Conservation (phyloP, 257 asterid species). For the Prunella vulgaris region DNA sequence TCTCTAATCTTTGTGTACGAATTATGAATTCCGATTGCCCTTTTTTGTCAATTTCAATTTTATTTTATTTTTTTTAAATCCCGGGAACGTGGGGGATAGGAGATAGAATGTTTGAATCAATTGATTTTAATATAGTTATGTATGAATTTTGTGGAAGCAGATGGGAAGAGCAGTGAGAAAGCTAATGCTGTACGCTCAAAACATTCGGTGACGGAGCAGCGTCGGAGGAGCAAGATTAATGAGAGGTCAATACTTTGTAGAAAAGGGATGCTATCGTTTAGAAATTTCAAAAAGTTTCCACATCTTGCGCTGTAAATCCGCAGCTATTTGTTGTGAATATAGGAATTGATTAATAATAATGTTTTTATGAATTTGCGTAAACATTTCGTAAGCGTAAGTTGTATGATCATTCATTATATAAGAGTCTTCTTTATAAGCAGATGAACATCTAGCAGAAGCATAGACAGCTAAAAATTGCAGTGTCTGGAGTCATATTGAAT, state of each 20-base stretch:
- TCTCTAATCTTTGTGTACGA: not conserved
- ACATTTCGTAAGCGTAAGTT: not conserved
- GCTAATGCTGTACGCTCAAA: constrained; percentile 55
- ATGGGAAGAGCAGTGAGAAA: constrained; percentile 56
- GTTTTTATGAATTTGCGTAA: not conserved
- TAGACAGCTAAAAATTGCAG: not conserved
- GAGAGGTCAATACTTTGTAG: constrained; percentile 39
- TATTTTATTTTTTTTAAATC: not conserved
- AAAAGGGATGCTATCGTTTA: not conserved
- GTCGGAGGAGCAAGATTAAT: constrained; percentile 64
- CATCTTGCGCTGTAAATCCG: not conserved
- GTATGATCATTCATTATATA: not conserved
- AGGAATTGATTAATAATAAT: not conserved
- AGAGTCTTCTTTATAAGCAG: not conserved
- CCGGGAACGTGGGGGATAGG: not conserved
- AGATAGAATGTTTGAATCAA: constrained; percentile 11
- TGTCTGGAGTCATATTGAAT: not conserved
- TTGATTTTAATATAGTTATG: not conserved
- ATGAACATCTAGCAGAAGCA: not conserved
- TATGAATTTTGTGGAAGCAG: constrained; percentile 36
- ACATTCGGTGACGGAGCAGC: constrained; percentile 72
- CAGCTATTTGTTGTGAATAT: not conserved
- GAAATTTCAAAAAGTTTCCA: not conserved
- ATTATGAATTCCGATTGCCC: constrained; percentile 1
- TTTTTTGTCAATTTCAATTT: not conserved